A percentile compares a stretch with the other conserved stretches of the same genome.
These are phyloP conservation scores for Lentinula novae-zelandiae DNA, from an alignment of 1,284 basidiomycete species.

Conservation along the genomic window DNA sequence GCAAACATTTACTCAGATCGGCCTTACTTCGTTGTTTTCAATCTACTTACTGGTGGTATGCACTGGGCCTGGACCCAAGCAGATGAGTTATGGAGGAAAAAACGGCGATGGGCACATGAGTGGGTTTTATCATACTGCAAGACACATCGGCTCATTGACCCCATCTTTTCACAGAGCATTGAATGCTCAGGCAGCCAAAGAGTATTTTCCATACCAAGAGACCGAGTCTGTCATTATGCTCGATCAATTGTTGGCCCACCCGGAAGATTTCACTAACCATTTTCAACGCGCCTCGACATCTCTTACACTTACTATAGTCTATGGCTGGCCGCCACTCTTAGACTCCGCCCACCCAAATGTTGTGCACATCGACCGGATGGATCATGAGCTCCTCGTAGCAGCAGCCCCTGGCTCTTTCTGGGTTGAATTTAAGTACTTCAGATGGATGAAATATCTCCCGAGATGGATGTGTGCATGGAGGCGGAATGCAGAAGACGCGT, in stretches of 20 bases:
- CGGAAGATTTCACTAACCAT: slow-evolving; percentile 14
- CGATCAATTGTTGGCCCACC: slow-evolving; percentile 7
- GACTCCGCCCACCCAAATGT: too few relatives aligned
- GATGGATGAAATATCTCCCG: slow-evolving; percentile 16
- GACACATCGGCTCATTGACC: too few relatives aligned
- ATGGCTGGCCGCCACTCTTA: slow-evolving; percentile 7
- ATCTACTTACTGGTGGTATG: too few relatives aligned
- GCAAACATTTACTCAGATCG: slow-evolving; percentile 15
- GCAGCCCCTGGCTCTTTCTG: slow-evolving; percentile 15
- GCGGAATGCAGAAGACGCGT: slow-evolving; percentile 14
- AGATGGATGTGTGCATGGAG: slow-evolving; percentile 18
- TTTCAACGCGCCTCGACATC: slow-evolving; percentile 10
- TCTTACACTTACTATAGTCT: slow-evolving; percentile 9
- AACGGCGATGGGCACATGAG: too few relatives aligned
- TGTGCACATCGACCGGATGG: too few relatives aligned
- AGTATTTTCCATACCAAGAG: background rate
- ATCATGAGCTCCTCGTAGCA: too few relatives aligned
- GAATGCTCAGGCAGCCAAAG: too few relatives aligned
- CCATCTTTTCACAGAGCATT: too few relatives aligned
- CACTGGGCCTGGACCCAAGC: too few relatives aligned
- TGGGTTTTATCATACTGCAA: too few relatives aligned
- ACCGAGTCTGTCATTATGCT: slow-evolving; percentile 11
- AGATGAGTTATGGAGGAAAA: too few relatives aligned
- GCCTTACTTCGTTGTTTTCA: slow-evolving; percentile 9
- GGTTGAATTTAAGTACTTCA: slow-evolving; percentile 21